A percentile compares a stretch with the other conserved stretches of the same genome.
Conservation (phyloP, 345 rosid genomes). For the Eucalyptus marginata region DNA sequence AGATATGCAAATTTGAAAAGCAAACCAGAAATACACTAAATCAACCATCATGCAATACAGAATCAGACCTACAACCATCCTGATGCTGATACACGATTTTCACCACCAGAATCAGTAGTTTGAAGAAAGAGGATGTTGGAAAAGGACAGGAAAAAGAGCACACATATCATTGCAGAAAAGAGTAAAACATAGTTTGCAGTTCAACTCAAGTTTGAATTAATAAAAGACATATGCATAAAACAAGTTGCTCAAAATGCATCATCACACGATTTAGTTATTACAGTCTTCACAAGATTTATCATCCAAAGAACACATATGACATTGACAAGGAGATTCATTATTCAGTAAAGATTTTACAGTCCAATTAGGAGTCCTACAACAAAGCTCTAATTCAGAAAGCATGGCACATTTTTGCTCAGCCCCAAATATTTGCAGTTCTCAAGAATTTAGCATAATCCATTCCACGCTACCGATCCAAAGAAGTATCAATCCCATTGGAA, state of each 20-base stretch:
- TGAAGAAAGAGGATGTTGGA: background rate
- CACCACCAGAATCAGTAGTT: background rate
- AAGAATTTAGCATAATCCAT: background rate
- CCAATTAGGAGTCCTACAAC: background rate
- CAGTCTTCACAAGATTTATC: background rate
- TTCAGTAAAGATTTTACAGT: background rate
- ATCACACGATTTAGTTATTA: background rate
- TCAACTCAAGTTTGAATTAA: no score
- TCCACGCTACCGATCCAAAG: background rate
- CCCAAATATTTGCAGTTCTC: background rate
- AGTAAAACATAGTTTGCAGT: no score
- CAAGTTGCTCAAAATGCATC: background rate
- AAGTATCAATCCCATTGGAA: background rate
- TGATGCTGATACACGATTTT: no score
- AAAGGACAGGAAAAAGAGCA: background rate
- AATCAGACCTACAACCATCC: no score
- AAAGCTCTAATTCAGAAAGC: background rate
- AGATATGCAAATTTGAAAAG: background rate
- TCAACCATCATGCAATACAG: background rate
- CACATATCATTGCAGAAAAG: background rate
- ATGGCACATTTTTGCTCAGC: background rate
- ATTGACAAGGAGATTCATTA: background rate
- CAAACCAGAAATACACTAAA: background rate
- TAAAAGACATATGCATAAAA: background rate
- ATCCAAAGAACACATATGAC: background rate